Conservation (phyloP, 2,329 filamentous ascomycete species). For the Fusarium luffae region DNA sequence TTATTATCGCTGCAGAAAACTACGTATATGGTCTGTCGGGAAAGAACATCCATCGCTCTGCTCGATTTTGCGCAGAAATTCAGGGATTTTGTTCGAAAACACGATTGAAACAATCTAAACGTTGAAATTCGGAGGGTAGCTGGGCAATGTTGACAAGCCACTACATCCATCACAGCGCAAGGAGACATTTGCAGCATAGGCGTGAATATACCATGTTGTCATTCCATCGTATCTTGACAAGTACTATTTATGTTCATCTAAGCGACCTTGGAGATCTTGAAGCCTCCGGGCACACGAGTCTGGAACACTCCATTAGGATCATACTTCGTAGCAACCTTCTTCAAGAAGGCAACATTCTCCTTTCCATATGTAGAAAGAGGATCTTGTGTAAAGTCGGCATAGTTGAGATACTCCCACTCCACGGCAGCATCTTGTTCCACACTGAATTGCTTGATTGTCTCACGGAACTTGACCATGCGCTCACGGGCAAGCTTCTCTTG, state of each 20-base stretch:
- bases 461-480: conserved; percentile 13
- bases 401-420: conserved; percentile 20
- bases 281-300: conserved; percentile 3
- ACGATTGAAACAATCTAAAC: too few relatives aligned
- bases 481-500: conserved; percentile 15
- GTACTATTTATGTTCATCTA: too few relatives aligned
- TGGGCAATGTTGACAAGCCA: too few relatives aligned
- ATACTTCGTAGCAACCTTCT: conserved; percentile 9
- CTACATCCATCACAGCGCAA: too few relatives aligned
- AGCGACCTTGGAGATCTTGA: conserved; percentile 14
- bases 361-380: conserved; percentile 6
- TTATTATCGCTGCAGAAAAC: neutral
- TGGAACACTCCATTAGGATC: conserved; percentile 1
- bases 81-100: too few relatives aligned
- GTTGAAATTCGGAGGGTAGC: too few relatives aligned
- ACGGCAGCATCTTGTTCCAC: conserved; percentile 2
- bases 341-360: neutral
- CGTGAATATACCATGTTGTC: neutral
- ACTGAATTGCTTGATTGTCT: conserved; percentile 8
- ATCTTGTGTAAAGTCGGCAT: conserved; percentile 16
- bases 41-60: too few relatives aligned
- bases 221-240: neutral
- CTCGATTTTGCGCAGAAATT: too few relatives aligned
- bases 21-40: too few relatives aligned
- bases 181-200: too few relatives aligned